phyloP scores from a whole-genome alignment of 176 grass and related monocot species.

The Avena insularis region DNA sequence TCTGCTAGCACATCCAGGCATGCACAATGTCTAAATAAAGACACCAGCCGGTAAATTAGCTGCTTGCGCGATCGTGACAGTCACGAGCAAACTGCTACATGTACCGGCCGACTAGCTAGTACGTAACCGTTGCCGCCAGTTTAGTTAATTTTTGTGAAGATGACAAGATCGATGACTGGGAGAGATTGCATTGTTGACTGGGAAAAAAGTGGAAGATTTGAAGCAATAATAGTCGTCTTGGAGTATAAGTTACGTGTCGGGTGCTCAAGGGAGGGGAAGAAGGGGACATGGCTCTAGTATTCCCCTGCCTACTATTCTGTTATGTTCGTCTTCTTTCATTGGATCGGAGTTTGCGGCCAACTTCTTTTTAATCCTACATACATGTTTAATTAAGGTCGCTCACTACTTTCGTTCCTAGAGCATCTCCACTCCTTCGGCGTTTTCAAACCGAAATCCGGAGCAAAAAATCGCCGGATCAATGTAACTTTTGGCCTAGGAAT shows the following conservation, averaged over 20 bases:
- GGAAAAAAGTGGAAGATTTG: background rate
- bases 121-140: background rate
- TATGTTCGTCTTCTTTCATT: background rate
- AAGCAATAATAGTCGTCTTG: background rate
- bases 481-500: no score
- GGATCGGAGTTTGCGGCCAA: background rate
- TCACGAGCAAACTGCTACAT: background rate
- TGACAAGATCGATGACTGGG: background rate
- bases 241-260: background rate
- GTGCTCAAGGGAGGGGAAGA: background rate
- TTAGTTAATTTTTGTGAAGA: background rate
- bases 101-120: background rate
- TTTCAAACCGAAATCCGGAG: no score
- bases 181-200: background rate
- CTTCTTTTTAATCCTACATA: background rate
- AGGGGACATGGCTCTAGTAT: background rate
- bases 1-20: no score
- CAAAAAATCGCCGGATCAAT: no score
- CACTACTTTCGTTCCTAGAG: background rate
- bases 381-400: background rate
- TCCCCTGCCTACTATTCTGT: background rate
- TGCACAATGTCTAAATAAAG: background rate
- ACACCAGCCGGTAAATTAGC: background rate
- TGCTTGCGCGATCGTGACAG: background rate
- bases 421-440: no score